Percentiles rank a stretch among this genome's conserved stretches.
Conservation (phyloP, 2,329 filamentous ascomycete genomes). For the Chaetomium sp. region DNA sequence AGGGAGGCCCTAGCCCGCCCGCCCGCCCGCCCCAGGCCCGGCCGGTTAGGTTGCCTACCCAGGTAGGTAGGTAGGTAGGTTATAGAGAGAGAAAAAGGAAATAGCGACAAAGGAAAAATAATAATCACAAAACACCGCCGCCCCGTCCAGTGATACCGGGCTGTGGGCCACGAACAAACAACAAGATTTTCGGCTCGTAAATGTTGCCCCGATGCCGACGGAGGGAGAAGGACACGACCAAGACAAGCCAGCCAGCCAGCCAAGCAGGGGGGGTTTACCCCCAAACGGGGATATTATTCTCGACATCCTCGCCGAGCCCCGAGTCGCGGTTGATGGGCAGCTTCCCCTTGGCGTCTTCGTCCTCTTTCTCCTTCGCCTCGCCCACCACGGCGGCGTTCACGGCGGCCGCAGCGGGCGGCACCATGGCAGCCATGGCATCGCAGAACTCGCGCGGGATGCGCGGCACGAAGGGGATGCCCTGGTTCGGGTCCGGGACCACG, state of each 20-base stretch:
- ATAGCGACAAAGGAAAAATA: neutral
- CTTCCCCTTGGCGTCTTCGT: conserved; percentile 1
- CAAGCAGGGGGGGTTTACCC: conserved; percentile 5
- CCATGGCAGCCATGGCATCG: conserved; percentile 16
- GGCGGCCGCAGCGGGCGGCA: conserved; percentile 3
- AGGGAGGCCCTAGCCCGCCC: neutral
- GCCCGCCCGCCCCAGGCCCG: neutral
- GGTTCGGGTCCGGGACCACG: conserved; percentile 50
- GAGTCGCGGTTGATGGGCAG: conserved; percentile 21
- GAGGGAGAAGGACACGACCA: neutral
- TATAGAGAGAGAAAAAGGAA: neutral
- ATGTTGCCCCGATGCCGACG: neutral
- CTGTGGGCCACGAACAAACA: neutral
- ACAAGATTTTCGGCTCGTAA: neutral
- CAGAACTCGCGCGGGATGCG: conserved; percentile 42
- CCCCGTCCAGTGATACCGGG: conserved; percentile 11
- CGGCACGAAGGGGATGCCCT: conserved; percentile 50
- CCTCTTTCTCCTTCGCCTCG: conserved; percentile 3
- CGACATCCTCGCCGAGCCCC: conserved; percentile 27
- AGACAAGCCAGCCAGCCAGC: neutral
- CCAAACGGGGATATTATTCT: conserved; percentile 26
- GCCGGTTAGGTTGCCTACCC: no score
- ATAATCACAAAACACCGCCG: neutral
- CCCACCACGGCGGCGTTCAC: conserved; percentile 3
- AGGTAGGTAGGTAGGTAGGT: neutral